These are phyloP conservation scores for Sisymbrium irio DNA, from an alignment of 345 rosid genomes.

Conservation along the genomic window DNA sequence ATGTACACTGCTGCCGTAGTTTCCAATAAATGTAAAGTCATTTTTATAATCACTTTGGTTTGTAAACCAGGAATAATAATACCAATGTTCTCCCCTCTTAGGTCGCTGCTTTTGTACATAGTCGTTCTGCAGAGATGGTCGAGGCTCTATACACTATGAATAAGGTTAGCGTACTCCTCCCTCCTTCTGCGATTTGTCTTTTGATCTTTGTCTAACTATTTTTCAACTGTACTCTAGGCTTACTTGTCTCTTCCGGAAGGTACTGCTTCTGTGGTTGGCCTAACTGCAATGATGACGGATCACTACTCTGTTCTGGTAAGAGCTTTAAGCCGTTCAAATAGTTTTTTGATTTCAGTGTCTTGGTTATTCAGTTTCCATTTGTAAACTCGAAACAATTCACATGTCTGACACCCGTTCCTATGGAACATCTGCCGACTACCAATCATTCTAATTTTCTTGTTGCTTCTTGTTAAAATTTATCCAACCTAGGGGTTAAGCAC, in stretches of 20 bases:
- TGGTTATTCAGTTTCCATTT: conserved; percentile 14
- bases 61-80: neutral
- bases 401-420: conserved; percentile 7
- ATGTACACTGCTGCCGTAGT: neutral
- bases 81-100: conserved; percentile 22
- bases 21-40: neutral
- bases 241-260: conserved; percentile 89
- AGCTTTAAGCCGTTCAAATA: conserved; percentile 2
- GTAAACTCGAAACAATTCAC: neutral
- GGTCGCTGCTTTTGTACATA: conserved; percentile 57
- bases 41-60: conserved; percentile 19
- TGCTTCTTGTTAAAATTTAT: neutral
- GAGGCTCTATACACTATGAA: conserved; percentile 79
- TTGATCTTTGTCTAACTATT: neutral
- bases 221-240: conserved; percentile 53
- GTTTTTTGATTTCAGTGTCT: conserved; percentile 9
- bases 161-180: conserved; percentile 44
- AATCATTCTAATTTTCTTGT: neutral
- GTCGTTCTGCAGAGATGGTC: conserved; percentile 70
- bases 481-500: neutral
- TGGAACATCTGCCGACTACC: conserved; percentile 12
- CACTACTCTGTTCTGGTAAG: conserved; percentile 68
- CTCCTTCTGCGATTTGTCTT: neutral
- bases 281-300: conserved; percentile 87
- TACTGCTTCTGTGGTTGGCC: conserved; percentile 79